Base-by-base conservation (phyloP, 495 filamentous ascomycete species). In the Xylaria longipes region DNA sequence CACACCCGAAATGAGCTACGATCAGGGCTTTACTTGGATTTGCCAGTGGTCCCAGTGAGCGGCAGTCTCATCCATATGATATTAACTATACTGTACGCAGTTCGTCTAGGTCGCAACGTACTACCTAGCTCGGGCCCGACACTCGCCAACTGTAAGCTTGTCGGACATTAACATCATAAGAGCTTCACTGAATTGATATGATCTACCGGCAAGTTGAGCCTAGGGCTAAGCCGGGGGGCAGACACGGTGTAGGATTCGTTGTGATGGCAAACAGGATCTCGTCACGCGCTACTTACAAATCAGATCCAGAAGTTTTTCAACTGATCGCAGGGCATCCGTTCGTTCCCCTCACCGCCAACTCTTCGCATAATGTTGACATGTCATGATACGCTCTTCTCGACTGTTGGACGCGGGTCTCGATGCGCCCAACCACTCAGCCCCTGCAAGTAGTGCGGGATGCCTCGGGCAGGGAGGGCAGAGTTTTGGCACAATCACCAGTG, bases 271-370 rank as follows among this genome's bases (percentile, higher is more conserved):
- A 22, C 37, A 57, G 25, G 37, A 57, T 45, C 52, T 60, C 52
- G 52, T 41, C 39, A 68, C 66, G 46, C 52, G 37, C 39, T 31
- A 60, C 37, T 58, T 60, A 57, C 52, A 60, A 68, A 60, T 68
- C 66, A 37, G 52, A 46, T 33, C 66, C 52, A 46, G 66, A 33
- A 20, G 31, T n/a, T n/a, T 5, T 15, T 15, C 66, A 39, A 46
- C 66, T 60, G 31, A 58, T 31, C 31, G 33, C 52, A 68, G 33
- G 50, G 37, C 66, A 50, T 46, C 9, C 22, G 48, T 37, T 22
- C 11, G 1, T 35, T 27, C 52, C 66, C 39, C 66, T 68, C 66
- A 68, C 66, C 66, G 66, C 66, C 52, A 68, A 57, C 50, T 60
- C 45, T 56, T 68, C 50, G 66, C 66, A 60, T 68, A 58, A 68